Evolutionary conservation across 257 asterid species (phyloP).

Genomic region (Przewalskia tangutica): DNA sequence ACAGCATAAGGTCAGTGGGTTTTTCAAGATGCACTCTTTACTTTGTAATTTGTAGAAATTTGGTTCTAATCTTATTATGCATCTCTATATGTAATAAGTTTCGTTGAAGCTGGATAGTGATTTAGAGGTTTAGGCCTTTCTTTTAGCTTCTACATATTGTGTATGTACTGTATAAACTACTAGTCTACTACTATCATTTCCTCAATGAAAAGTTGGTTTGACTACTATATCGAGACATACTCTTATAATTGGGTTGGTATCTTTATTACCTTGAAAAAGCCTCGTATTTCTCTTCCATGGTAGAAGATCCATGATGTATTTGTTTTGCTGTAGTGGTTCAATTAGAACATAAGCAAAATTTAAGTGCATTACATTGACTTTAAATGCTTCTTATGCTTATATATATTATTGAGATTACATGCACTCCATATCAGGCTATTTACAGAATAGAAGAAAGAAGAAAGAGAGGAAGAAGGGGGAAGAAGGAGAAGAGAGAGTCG

Average conservation of each 20-base stretch:
- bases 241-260: background rate
- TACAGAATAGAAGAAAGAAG: too few species aligned
- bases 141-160: background rate
- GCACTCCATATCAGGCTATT: too few species aligned
- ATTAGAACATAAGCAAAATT: background rate
- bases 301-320: background rate
- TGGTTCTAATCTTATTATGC: background rate
- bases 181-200: background rate
- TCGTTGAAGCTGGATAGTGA: background rate
- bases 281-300: background rate
- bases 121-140: background rate
- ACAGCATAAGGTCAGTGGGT: background rate
- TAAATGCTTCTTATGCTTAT: background rate
- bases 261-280: background rate
- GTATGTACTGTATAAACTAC: background rate
- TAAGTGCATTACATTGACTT: background rate
- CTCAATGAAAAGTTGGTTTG: background rate
- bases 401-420: too few species aligned
- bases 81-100: slow-evolving; percentile 2
- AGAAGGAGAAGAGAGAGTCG: too few species aligned
- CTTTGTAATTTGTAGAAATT: background rate
- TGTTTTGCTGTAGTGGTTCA: background rate
- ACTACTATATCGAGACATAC: background rate
- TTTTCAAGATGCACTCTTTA: background rate
- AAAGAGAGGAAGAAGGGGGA: too few species aligned